Evolutionary conservation across 345 rosid genomes (phyloP), one percentile per base, ranked within the genome.

Genomic region (Zanthoxylum bungeanum): DNA sequence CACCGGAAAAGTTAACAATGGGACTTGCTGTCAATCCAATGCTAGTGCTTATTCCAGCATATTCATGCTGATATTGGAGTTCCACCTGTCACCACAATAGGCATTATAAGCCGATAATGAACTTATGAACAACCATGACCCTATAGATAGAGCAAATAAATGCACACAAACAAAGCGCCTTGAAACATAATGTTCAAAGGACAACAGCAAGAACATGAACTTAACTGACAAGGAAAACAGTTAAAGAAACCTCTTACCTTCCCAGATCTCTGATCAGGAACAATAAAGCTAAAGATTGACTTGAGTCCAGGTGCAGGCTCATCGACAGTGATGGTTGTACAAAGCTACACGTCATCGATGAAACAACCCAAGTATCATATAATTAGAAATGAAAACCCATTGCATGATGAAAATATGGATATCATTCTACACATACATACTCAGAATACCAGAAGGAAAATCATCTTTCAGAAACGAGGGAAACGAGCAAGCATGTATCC

Each of bases 251-350:
- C 19, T 44, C 68, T 71, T 71, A 85, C 99, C 96, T 89, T 96
- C 71, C 96, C 95, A 79, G 98, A 93, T 79, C 85, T 88, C 86
- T 93, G 97, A 75, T 96, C 99, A 63, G 99, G 99, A 31, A 93
- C 75, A 66, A 67, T 82, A 66, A 94, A 91, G 82, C 90, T 91
- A 65, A 93, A 59, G 72, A 96, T 91, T 16, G 93, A 64, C 93
- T 96, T 96, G 37, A 96, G 71, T 46, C 99, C 98, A 39, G 95
- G 99, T 30, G 98, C 83, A 75, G 88, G 87, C 77, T 96, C 99
- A 64, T 96, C 92, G n/a, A 85, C 21, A 4, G 98, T 93, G 66
- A 96, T 60, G 72, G 99, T 93, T 33, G 99, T 85, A 53, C 87
- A 70, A 68, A 96, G 83, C 99, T 96, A 74, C 80, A 79, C 17